Percentiles rank a stretch among this genome's conserved stretches.
Evolutionary conservation across 495 filamentous ascomycete genomes (phyloP).

Genomic region (Penicillium salamii): DNA sequence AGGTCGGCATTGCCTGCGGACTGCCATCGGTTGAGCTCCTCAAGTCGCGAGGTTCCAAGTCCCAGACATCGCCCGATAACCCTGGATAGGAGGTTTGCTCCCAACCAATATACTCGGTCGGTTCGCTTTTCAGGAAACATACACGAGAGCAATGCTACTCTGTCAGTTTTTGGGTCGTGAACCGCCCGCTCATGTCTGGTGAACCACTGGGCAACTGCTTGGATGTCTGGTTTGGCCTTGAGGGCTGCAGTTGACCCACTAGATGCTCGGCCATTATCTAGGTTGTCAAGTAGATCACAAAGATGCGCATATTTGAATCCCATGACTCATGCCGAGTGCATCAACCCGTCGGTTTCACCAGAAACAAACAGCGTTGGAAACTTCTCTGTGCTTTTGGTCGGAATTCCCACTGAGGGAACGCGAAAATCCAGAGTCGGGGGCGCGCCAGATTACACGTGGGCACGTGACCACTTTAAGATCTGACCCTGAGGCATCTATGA

Average conservation of each 20-base stretch:
- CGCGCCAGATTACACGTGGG: conserved; percentile 16
- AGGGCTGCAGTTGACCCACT: conserved; percentile 34
- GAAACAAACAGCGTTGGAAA: neutral
- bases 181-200: conserved; percentile 49
- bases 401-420: neutral
- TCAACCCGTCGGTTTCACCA: neutral
- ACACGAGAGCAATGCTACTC: conserved; percentile 63
- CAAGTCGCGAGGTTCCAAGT: conserved; percentile 56
- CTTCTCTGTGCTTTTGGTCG: neutral
- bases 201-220: conserved; percentile 60
- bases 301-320: conserved; percentile 58
- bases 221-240: conserved; percentile 31
- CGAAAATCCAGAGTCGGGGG: neutral
- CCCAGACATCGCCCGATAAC: conserved; percentile 62
- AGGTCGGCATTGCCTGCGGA: conserved; percentile 60
- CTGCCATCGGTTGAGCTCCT: conserved; percentile 60
- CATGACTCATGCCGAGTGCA: conserved; percentile 35
- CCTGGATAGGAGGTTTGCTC: conserved; percentile 55
- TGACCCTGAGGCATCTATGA: no score
- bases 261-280: conserved; percentile 44
- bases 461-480: conserved; percentile 31
- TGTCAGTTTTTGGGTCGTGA: conserved; percentile 48
- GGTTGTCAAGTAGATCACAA: conserved; percentile 57
- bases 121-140: conserved; percentile 71
- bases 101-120: conserved; percentile 71